phyloP scores from a whole-genome alignment of 306 rosid genomes.

The Fagus sylvatica region DNA sequence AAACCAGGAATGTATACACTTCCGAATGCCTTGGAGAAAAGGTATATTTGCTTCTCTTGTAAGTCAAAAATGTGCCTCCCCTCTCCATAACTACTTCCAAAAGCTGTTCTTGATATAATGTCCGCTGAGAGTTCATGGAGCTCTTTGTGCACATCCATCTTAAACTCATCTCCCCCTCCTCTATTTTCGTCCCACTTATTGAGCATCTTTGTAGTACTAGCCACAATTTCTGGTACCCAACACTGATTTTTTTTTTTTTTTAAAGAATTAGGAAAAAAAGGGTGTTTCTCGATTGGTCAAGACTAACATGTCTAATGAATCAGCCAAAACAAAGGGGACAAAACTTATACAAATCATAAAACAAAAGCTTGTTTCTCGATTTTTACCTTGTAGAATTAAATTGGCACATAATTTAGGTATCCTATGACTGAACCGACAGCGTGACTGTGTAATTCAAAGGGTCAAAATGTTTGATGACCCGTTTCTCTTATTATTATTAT shows the following conservation, averaged over 20 bases:
- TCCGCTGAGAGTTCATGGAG: constrained; percentile 60
- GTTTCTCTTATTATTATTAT: no score
- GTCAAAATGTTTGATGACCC: no score
- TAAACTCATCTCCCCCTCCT: constrained; percentile 54
- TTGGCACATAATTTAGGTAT: no score
- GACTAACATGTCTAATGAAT: no score
- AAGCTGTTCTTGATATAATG: constrained; percentile 71
- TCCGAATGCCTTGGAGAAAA: constrained; percentile 42
- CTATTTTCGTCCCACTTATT: constrained; percentile 58
- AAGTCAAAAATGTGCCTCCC: constrained; percentile 68
- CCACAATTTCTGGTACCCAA: constrained; percentile 75
- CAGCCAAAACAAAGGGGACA: no score
- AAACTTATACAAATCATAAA: background rate
- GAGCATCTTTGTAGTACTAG: constrained; percentile 44
- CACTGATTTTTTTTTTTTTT: constrained; percentile 26
- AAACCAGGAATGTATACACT: constrained; percentile 76
- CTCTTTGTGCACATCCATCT: constrained; percentile 59
- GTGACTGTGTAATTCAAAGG: no score
- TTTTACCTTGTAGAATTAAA: no score
- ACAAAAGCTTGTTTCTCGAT: no score
- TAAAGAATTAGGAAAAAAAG: no score
- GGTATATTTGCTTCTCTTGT: constrained; percentile 63
- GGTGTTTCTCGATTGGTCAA: no score
- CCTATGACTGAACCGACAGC: no score
- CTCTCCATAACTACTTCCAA: constrained; percentile 70